These are phyloP conservation scores for Pyracantha coccinea DNA, from an alignment of 331 rosid genomes.

Conservation along the genomic window DNA sequence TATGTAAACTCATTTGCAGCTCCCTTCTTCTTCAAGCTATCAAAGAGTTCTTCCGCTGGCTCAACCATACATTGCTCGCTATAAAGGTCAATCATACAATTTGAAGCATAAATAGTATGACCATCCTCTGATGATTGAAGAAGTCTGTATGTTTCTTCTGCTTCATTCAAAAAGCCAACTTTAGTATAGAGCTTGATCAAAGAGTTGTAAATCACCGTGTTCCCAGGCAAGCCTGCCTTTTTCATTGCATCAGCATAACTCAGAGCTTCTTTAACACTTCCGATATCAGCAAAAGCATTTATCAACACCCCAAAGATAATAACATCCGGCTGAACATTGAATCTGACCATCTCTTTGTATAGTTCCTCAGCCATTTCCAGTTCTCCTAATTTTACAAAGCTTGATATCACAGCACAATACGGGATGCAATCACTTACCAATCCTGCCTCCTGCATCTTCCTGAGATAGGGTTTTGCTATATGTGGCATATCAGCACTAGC, in stretches of 20 bases:
- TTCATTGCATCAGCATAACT: constrained; percentile 55
- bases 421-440: constrained; percentile 63
- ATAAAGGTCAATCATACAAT: constrained; percentile 82
- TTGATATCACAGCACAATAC: constrained; percentile 64
- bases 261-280: constrained; percentile 61
- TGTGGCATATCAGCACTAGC: constrained; percentile 54
- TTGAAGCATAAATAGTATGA: constrained; percentile 58
- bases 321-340: constrained; percentile 57
- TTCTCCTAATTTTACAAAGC: constrained; percentile 63
- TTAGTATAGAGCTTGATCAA: constrained; percentile 80
- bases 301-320: constrained; percentile 75
- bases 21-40: constrained; percentile 45
- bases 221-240: constrained; percentile 58
- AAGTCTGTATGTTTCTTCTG: constrained; percentile 61
- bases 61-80: constrained; percentile 60
- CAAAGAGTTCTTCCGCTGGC: constrained; percentile 61
- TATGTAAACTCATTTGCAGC: constrained; percentile 73
- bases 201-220: constrained; percentile 57
- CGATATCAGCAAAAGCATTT: constrained; percentile 65
- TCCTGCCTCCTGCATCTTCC: constrained; percentile 72
- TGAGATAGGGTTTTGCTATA: constrained; percentile 51
- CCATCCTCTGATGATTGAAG: constrained; percentile 57
- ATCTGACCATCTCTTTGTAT: constrained; percentile 63
- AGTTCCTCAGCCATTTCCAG: constrained; percentile 54
- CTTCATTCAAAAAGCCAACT: constrained; percentile 63